Percentiles rank a stretch among this genome's conserved stretches.
These are phyloP conservation scores for Lodderomyces pseudojiufengensis DNA, from an alignment of 1,139 yeast genomes.

Conservation along the genomic window DNA sequence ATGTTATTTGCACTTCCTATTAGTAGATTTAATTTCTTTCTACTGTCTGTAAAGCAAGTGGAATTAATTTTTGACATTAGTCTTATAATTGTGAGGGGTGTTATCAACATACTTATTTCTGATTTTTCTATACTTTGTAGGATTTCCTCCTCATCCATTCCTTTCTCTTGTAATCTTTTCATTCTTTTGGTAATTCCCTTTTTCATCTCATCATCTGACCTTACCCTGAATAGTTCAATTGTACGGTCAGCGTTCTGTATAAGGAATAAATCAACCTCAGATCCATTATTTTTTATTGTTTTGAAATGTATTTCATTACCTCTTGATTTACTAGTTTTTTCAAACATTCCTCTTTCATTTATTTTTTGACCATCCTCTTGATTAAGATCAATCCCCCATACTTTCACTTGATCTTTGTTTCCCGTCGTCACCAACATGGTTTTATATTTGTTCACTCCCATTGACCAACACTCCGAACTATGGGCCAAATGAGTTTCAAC, in stretches of 20 bases:
- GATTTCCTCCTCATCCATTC: constrained; percentile 58
- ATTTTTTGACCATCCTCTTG: constrained; percentile 54
- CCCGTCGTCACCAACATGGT: constrained; percentile 67
- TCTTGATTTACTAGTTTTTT: constrained; percentile 76
- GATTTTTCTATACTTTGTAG: constrained; percentile 49
- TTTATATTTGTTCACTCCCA: constrained; percentile 44
- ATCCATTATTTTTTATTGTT: constrained; percentile 17
- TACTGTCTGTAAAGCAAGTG: constrained; percentile 49
- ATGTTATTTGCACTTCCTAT: constrained; percentile 69
- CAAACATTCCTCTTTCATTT: constrained; percentile 60
- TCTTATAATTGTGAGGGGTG: constrained; percentile 62
- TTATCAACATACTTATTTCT: constrained; percentile 55
- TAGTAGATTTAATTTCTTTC: constrained; percentile 51
- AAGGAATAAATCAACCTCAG: constrained; percentile 47
- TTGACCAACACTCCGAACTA: constrained; percentile 88
- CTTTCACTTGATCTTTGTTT: constrained; percentile 73
- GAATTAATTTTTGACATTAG: constrained; percentile 55
- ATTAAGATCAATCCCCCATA: constrained; percentile 67
- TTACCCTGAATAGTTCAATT: constrained; percentile 74
- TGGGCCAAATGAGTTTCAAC: constrained; percentile 94
- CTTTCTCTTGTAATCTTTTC: constrained; percentile 74
- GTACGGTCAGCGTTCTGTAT: constrained; percentile 78
- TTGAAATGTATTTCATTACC: constrained; percentile 61
- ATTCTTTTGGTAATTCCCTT: constrained; percentile 78
- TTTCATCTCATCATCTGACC: constrained; percentile 73